Base-by-base conservation (phyloP, 2,329 filamentous ascomycete genomes). In the Plenodomus biglobosus region DNA sequence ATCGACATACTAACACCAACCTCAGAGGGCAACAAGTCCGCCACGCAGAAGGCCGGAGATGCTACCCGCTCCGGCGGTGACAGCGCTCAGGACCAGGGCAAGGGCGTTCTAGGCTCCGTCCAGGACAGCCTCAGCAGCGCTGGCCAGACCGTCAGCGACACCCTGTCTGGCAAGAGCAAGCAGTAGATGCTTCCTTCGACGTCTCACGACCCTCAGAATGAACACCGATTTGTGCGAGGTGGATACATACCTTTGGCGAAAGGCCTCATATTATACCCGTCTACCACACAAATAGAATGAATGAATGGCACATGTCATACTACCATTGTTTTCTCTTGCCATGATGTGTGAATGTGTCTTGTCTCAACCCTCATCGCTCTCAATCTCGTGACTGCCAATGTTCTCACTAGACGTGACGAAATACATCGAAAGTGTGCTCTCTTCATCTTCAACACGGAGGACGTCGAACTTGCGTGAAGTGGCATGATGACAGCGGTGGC, bases 11-110 rank as follows among this genome's bases (percentile, higher is more conserved):
- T 69, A 55, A 71, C 52, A 48, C n/a, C 10, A 38, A 3, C 32
- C 40, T 22, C 65, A 74, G 69, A 70, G 56, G 65, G 65, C 56
- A 60, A 76, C 50, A 79, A 80, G 69, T 76, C 73, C 17, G 65
- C 73, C 44, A 68, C 70, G 50, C 77, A 80, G 68, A 76, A 79
- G 72, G 53, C 73, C 22, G 66, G 72, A 27, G 78, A 81, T 61
- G 62, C 65, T 46, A 64, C 73, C 56, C 74, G 76, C 50, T 63
- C 66, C 38, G 69, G 67, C 53, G 59, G 62, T 49, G 74, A 77
- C 54, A 51, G 71, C 38, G 74, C 76, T 34, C 68, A 71, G 42
- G 62, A 70, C 50, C 48, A 77, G 59, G 70, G 74, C 59, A 62
- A 73, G 58, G 65, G 69, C 42, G 43, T 75, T 21, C 56, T 77